Conservation (phyloP, 805 yeast genomes). For the Komagataella pseudopastoris region DNA sequence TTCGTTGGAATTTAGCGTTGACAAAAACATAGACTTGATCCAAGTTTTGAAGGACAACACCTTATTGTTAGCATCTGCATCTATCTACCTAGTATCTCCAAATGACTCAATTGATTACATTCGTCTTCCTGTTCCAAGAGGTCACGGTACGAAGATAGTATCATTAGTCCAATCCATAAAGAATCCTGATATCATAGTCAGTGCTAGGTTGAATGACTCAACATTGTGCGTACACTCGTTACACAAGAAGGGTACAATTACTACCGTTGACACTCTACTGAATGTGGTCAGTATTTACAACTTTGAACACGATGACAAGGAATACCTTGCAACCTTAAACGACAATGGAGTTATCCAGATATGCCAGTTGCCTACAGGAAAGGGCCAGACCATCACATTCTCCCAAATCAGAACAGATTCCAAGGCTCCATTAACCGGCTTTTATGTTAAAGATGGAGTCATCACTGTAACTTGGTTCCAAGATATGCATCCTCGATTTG, state of each 20-base stretch:
- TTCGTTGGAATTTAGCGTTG: constrained; percentile 14
- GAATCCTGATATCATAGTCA: constrained; percentile 19
- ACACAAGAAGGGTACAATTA: constrained; percentile 13
- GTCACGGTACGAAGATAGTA: constrained; percentile 18
- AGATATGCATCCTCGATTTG: constrained; percentile 13
- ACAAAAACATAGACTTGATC: constrained; percentile 3
- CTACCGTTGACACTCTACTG: constrained; percentile 21
- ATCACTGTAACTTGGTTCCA: constrained; percentile 27
- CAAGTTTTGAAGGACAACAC: constrained; percentile 4
- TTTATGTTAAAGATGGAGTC: constrained; percentile 6
- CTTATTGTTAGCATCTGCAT: constrained; percentile 15
- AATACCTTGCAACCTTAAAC: constrained; percentile 16
- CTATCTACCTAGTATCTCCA: constrained; percentile 17
- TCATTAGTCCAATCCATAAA: constrained; percentile 19
- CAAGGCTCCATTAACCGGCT: constrained; percentile 18
- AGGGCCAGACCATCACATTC: constrained; percentile 17
- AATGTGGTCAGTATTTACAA: constrained; percentile 16
- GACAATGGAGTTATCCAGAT: constrained; percentile 19
- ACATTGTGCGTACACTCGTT: constrained; percentile 20
- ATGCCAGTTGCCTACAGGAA: constrained; percentile 14
- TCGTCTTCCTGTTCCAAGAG: constrained; percentile 19
- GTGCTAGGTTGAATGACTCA: constrained; percentile 16
- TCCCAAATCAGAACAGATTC: constrained; percentile 8
- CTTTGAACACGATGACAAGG: constrained; percentile 8
- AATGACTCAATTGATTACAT: constrained; percentile 15